Conservation (phyloP, 192 early-diverging fungal genomes). For the Coemansia sp. region DNA sequence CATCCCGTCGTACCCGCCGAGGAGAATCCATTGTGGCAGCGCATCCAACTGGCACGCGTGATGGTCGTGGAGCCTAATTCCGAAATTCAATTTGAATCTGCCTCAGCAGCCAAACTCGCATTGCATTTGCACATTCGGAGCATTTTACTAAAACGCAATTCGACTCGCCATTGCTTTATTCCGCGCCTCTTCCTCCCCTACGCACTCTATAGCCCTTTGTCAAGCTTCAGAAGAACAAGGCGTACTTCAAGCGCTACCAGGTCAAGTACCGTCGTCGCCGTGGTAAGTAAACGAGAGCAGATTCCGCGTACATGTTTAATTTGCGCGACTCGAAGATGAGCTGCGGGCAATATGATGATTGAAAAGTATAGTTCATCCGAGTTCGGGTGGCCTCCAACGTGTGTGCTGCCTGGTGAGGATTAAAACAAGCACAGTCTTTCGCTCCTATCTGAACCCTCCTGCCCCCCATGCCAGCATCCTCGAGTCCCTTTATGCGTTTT, state of each 20-base stretch:
- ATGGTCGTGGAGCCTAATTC: too few relatives aligned
- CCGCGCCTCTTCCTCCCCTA: background rate
- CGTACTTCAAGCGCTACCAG: slow-evolving; percentile 99
- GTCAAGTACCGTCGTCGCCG: slow-evolving; percentile 99
- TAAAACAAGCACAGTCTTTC: slow-evolving; percentile 62
- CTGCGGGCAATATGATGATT: slow-evolving; percentile 62
- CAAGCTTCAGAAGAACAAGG: slow-evolving; percentile 93
- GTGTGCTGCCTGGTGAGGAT: slow-evolving; percentile 56
- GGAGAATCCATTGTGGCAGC: background rate
- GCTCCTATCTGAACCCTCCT: slow-evolving; percentile 78
- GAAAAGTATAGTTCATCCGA: slow-evolving; percentile 77
- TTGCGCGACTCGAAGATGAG: too few relatives aligned
- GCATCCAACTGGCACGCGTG: slow-evolving; percentile 9
- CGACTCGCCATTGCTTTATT: background rate
- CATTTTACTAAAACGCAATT: background rate
- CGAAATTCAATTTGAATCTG: background rate
- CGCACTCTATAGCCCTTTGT: slow-evolving; percentile 58
- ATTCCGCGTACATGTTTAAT: background rate
- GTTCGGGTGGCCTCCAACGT: slow-evolving; percentile 51
- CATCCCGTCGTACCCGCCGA: background rate
- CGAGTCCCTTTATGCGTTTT: too few relatives aligned
- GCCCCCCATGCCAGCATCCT: background rate
- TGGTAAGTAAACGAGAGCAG: slow-evolving; percentile 59
- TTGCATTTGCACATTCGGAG: background rate
- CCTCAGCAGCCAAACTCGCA: background rate